Percentiles rank a stretch among this genome's conserved stretches.
Evolutionary conservation across 1,139 yeast species (phyloP).

Genomic region (Hansenula lynferdii): DNA sequence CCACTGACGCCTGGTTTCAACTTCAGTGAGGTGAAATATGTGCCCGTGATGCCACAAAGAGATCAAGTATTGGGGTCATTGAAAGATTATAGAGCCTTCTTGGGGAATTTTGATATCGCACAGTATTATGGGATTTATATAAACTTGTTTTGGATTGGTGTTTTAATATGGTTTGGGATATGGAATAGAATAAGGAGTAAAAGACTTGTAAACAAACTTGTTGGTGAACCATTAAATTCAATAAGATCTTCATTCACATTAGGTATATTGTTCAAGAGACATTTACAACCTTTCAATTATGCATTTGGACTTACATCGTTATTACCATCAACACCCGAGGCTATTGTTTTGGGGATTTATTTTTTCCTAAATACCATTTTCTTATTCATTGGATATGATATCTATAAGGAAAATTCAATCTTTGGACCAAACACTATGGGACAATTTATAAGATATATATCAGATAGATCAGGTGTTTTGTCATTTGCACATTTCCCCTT

Average conservation of each 20-base stretch:
- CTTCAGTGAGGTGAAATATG: constrained; percentile 6
- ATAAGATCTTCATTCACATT: constrained; percentile 14
- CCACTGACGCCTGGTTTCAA: constrained; percentile 9
- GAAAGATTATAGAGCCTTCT: constrained; percentile 20
- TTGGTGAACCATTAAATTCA: constrained; percentile 9
- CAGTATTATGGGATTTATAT: constrained; percentile 17
- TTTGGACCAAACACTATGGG: constrained; percentile 32
- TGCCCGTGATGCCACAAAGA: constrained; percentile 12
- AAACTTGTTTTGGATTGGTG: constrained; percentile 16
- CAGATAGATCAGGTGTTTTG: constrained; percentile 56
- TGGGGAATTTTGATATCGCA: constrained; percentile 20
- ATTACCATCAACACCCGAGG: constrained; percentile 56
- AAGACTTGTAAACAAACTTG: constrained; percentile 9
- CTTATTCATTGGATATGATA: constrained; percentile 32
- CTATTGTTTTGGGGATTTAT: constrained; percentile 39
- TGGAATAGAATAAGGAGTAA: constrained; percentile 12
- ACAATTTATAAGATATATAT: constrained; percentile 54
- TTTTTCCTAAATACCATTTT: constrained; percentile 37
- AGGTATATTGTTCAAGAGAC: constrained; percentile 13
- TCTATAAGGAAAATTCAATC: constrained; percentile 34
- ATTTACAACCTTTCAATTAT: constrained; percentile 14
- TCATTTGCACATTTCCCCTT: constrained; percentile 46
- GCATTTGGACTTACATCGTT: constrained; percentile 20
- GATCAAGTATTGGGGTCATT: constrained; percentile 9
- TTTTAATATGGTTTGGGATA: constrained; percentile 13